Conservation (phyloP, 306 rosid species). For the Senna tora region DNA sequence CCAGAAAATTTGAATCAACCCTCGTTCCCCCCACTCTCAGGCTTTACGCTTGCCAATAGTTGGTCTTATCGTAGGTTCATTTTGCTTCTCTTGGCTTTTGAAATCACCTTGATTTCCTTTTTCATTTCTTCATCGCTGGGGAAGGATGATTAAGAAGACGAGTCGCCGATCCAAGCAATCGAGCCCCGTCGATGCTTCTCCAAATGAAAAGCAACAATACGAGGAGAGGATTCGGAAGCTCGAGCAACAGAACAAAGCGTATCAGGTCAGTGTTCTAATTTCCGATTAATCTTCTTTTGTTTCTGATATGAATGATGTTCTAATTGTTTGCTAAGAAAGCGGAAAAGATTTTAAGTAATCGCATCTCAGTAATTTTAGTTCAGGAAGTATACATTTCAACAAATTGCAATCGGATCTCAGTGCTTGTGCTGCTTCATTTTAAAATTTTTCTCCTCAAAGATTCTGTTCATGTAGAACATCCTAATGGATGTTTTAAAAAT, state of each 20-base stretch:
- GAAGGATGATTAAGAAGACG: slow-evolving; percentile 70
- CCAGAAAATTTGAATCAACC: slow-evolving; percentile 54
- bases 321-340: slow-evolving; percentile 28
- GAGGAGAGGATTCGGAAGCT: slow-evolving; percentile 60
- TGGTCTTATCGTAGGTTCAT: background rate
- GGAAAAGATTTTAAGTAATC: background rate
- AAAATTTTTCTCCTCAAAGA: background rate
- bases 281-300: background rate
- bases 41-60: background rate
- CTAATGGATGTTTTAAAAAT: background rate
- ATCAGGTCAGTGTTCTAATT: slow-evolving; percentile 53
- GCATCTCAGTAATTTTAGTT: slow-evolving; percentile 1
- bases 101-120: slow-evolving; percentile 15
- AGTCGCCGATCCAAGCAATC: slow-evolving; percentile 74
- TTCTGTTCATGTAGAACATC: background rate
- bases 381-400: background rate
- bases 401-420: background rate
- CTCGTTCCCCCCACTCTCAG: slow-evolving; percentile 62
- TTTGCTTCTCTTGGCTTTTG: background rate
- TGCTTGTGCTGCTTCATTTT: background rate
- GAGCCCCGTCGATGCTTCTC: slow-evolving; percentile 46
- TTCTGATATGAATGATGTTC: slow-evolving; percentile 24
- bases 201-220: slow-evolving; percentile 42
- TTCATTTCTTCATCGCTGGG: slow-evolving; percentile 3
- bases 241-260: slow-evolving; percentile 58